These are phyloP conservation scores for Leccinum pallidistipes DNA, from an alignment of 1,284 basidiomycete genomes.

Conservation along the genomic window DNA sequence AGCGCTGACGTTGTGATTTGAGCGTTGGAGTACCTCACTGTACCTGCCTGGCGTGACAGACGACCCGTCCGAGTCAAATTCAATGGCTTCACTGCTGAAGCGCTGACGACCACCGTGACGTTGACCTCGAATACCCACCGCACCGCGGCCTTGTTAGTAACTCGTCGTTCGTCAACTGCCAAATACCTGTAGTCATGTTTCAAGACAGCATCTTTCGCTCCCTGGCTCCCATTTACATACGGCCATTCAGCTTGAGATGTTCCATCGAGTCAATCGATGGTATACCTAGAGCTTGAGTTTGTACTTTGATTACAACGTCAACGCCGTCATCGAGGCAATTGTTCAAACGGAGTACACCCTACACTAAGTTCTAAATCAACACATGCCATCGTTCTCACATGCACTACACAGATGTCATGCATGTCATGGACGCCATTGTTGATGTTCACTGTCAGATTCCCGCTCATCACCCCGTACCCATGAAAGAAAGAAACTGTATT, in stretches of 20 bases:
- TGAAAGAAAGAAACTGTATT: background rate
- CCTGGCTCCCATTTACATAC: slow-evolving; percentile 4
- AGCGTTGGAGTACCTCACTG: background rate
- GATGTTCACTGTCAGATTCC: background rate
- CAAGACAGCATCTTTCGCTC: background rate
- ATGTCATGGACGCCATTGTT: background rate
- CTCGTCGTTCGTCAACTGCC: slow-evolving; percentile 2
- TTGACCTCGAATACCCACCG: slow-evolving; percentile 10
- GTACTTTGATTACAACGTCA: slow-evolving; percentile 10
- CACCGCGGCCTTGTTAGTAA: slow-evolving; percentile 3
- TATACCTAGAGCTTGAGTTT: background rate
- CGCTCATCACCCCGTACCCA: background rate
- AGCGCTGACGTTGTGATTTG: background rate
- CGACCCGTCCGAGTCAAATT: background rate
- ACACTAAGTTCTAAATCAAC: background rate
- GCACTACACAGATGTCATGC: background rate
- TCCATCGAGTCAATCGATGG: background rate
- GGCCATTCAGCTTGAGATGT: slow-evolving; percentile 11
- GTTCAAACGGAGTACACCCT: background rate
- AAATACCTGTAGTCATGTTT: slow-evolving; percentile 5
- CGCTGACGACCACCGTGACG: background rate
- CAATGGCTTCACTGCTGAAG: background rate
- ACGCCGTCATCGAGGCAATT: background rate
- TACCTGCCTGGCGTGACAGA: background rate
- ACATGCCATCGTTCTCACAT: background rate